These are phyloP conservation scores for Trichoderma gamsii DNA, from an alignment of 495 filamentous ascomycete genomes.

Conservation along the genomic window DNA sequence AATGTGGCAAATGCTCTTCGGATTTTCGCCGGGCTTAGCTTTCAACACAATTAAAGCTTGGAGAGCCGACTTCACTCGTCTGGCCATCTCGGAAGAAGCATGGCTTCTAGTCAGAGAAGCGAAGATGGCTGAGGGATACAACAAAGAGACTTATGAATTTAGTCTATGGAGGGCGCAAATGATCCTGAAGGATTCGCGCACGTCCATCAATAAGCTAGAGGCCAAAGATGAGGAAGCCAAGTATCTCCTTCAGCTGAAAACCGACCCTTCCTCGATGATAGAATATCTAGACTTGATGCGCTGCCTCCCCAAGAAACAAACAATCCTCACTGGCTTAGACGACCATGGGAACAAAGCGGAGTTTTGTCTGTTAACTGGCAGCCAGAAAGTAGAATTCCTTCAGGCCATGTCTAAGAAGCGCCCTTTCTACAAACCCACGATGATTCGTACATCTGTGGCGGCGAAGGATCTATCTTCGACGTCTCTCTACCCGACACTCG, in stretches of 20 bases:
- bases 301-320: neutral
- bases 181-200: neutral
- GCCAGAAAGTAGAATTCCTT: slow-evolving; percentile 20
- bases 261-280: slow-evolving; percentile 18
- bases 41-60: neutral
- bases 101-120: neutral
- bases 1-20: neutral
- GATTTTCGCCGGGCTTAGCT: neutral
- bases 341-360: slow-evolving; percentile 21
- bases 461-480: slow-evolving; percentile 30
- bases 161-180: neutral
- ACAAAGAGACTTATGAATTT: slow-evolving; percentile 17
- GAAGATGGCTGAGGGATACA: neutral
- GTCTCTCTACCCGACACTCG: slow-evolving; percentile 35
- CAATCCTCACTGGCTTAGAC: slow-evolving; percentile 14
- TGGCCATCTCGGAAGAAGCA: neutral
- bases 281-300: neutral
- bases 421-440: slow-evolving; percentile 23
- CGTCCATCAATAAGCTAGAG: neutral
- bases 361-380: slow-evolving; percentile 23
- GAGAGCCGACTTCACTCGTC: slow-evolving; percentile 2
- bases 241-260: slow-evolving; percentile 28
- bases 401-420: slow-evolving; percentile 18
- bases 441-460: slow-evolving; percentile 29
- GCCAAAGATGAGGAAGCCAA: slow-evolving; percentile 9